Percentiles rank a stretch among this genome's conserved stretches.
Conservation (phyloP, 352 stramenopile species). For the Pythium rishiriense region DNA sequence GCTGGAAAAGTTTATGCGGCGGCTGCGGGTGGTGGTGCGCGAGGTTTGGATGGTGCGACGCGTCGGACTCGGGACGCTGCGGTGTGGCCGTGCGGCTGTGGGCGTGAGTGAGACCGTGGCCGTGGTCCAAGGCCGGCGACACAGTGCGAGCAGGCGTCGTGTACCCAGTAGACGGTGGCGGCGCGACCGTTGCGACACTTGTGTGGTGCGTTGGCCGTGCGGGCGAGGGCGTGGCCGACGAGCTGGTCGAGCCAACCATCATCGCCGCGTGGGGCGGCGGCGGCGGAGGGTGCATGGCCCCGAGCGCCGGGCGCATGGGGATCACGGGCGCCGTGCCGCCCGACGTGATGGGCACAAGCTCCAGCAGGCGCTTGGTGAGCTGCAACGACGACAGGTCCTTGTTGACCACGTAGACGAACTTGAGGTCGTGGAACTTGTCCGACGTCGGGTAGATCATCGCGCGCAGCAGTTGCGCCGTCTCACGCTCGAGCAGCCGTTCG, state of each 20-base stretch:
- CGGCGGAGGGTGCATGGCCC: constrained; percentile 2
- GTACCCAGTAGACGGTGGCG: constrained; percentile 5
- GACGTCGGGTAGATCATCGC: constrained; percentile 84
- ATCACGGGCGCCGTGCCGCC: constrained; percentile 35
- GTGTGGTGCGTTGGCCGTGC: constrained; percentile 6
- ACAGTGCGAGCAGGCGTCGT: constrained; percentile 5
- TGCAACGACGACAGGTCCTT: constrained; percentile 73
- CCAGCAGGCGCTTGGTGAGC: constrained; percentile 76
- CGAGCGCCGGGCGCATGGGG: constrained; percentile 24
- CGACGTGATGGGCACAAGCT: constrained; percentile 56
- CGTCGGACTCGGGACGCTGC: constrained; percentile 1
- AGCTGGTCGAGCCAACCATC: constrained; percentile 11
- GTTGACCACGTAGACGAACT: constrained; percentile 89
- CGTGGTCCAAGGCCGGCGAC: constrained; percentile 7
- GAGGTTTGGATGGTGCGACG: neutral
- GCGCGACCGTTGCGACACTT: too few species aligned
- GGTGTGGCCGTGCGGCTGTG: constrained; percentile 5
- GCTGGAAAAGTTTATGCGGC: constrained; percentile 14
- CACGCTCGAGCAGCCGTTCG: constrained; percentile 60
- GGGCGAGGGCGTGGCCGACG: constrained; percentile 20
- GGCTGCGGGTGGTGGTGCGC: neutral
- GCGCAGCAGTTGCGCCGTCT: constrained; percentile 71
- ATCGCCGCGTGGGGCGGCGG: constrained; percentile 3
- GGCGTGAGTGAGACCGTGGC: neutral
- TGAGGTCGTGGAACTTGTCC: constrained; percentile 82